These are phyloP conservation scores for Carex arenaria DNA, from an alignment of 202 grass and related monocot genomes.

Conservation along the genomic window DNA sequence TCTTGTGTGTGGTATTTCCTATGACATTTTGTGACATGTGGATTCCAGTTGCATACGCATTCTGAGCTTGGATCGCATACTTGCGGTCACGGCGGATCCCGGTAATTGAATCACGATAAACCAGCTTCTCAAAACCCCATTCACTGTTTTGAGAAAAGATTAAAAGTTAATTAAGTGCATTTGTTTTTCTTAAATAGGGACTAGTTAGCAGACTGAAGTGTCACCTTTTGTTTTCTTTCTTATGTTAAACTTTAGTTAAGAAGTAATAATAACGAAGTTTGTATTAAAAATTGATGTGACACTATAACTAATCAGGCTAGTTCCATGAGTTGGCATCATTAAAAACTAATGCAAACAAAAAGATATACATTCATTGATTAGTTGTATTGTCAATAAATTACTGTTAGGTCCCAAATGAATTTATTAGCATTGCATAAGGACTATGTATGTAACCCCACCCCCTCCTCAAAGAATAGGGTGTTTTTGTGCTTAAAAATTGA, in stretches of 20 bases:
- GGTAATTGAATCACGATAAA: conserved; percentile 77
- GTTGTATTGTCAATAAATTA: neutral
- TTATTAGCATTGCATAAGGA: neutral
- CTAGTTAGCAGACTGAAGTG: conserved; percentile 4
- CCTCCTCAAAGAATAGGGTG: neutral
- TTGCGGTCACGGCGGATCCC: conserved; percentile 78
- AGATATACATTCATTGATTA: neutral
- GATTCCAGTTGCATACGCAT: conserved; percentile 79
- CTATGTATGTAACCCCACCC: no score
- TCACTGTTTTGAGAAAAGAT: conserved; percentile 38
- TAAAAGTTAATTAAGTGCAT: neutral
- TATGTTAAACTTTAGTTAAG: neutral
- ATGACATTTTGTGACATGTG: conserved; percentile 92
- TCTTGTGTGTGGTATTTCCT: conserved; percentile 95
- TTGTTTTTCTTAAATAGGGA: no score
- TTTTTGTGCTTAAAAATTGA: neutral
- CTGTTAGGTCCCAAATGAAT: neutral
- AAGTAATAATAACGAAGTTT: neutral
- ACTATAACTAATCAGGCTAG: neutral
- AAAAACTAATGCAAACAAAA: neutral
- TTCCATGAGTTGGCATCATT: conserved; percentile 4
- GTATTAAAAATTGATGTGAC: neutral
- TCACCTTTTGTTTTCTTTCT: conserved; percentile 7
- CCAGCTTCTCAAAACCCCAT: conserved; percentile 93
- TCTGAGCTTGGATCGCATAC: conserved; percentile 83